A percentile compares a stretch with the other conserved stretches of the same genome.
phyloP scores from a whole-genome alignment of 176 grass and related monocot species.

The Oryza coarctata region DNA sequence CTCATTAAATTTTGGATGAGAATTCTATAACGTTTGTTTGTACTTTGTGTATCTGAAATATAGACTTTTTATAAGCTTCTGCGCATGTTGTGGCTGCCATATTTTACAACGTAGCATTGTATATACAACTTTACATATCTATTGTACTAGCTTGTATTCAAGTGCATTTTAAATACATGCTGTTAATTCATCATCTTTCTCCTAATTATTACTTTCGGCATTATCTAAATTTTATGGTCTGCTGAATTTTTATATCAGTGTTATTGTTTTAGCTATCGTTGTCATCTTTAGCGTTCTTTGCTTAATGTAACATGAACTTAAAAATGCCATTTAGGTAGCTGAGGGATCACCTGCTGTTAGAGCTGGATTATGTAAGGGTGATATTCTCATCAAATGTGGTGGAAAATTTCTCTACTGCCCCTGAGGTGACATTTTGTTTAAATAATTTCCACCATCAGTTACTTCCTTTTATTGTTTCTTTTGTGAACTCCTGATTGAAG shows the following conservation, averaged over 20 bases:
- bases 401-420: neutral
- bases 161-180: too few relatives aligned
- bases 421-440: neutral
- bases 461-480: too few relatives aligned
- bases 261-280: too few relatives aligned
- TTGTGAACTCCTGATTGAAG: too few relatives aligned
- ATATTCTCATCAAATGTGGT: neutral
- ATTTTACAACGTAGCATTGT: neutral
- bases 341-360: constrained; percentile 11
- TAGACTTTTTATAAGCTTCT: neutral
- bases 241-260: too few relatives aligned
- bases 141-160: too few relatives aligned
- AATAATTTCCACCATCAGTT: neutral
- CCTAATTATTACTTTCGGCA: too few relatives aligned
- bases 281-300: too few relatives aligned
- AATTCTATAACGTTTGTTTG: neutral
- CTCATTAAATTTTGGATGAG: neutral
- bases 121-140: too few relatives aligned
- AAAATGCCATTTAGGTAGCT: neutral
- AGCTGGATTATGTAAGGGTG: neutral
- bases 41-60: too few relatives aligned
- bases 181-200: too few relatives aligned
- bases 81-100: neutral
- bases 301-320: neutral
- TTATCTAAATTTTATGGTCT: too few relatives aligned